Percentiles rank a stretch among this genome's conserved stretches.
phyloP scores from a whole-genome alignment of 306 rosid genomes.

The Pterocarpus santalinus region DNA sequence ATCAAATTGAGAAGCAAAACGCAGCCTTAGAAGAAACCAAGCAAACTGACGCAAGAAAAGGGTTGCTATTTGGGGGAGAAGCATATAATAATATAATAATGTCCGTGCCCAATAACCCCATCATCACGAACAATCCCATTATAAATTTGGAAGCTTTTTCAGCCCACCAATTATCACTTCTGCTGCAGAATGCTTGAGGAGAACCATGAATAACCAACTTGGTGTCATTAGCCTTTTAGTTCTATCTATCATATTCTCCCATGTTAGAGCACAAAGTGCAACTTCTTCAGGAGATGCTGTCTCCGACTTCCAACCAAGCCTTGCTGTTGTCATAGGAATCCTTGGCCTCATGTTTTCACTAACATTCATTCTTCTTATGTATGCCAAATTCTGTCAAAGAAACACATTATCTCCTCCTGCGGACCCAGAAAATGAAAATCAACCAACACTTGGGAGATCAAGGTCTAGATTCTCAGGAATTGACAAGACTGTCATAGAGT shows the following conservation, averaged over 20 bases:
- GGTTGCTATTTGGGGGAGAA: slow-evolving; percentile 45
- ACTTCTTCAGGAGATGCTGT: slow-evolving; percentile 39
- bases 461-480: slow-evolving; percentile 84
- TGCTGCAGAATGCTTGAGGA: slow-evolving; percentile 47
- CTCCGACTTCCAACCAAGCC: slow-evolving; percentile 68
- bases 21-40: slow-evolving; percentile 53
- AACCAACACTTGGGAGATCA: slow-evolving; percentile 49
- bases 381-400: slow-evolving; percentile 67
- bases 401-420: slow-evolving; percentile 30
- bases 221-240: slow-evolving; percentile 39
- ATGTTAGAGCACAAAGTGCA: slow-evolving; percentile 61
- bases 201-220: slow-evolving; percentile 56
- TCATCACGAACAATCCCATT: slow-evolving; percentile 6
- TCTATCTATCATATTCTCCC: slow-evolving; percentile 50
- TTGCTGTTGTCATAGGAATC: slow-evolving; percentile 73
- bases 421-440: slow-evolving; percentile 48
- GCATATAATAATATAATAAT: slow-evolving; percentile 19
- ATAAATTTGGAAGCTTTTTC: slow-evolving; percentile 26
- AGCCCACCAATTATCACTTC: background rate
- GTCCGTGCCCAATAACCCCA: slow-evolving; percentile 52
- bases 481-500: slow-evolving; percentile 83
- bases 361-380: slow-evolving; percentile 71
- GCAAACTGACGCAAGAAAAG: slow-evolving; percentile 45
- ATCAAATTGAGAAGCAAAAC: slow-evolving; percentile 52
- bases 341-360: slow-evolving; percentile 63